Conservation (phyloP, 208 protist species). For the Leishmania mexicana region DNA sequence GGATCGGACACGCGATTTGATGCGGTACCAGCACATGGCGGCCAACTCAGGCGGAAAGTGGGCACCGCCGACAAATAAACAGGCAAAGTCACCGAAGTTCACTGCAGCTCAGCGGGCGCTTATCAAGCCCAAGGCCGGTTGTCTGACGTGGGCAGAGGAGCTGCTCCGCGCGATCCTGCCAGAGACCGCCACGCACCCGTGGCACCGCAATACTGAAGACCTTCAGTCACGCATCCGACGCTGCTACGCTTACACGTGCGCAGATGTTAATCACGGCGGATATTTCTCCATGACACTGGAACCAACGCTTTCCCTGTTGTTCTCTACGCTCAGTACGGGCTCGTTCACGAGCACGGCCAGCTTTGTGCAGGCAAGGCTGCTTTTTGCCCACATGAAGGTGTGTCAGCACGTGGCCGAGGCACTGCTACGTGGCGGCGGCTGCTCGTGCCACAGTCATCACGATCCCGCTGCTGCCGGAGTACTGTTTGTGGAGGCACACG, state of each 20-base stretch:
- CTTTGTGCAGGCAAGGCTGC: not conserved
- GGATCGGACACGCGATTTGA: not conserved
- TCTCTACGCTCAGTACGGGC: not conserved
- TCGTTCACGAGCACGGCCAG: constrained; percentile 2
- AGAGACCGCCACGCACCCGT: not conserved
- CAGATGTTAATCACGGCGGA: constrained; percentile 17
- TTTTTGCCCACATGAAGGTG: constrained; percentile 29
- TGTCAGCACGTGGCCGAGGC: constrained; percentile 28
- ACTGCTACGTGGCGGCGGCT: not conserved
- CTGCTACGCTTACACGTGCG: constrained; percentile 24
- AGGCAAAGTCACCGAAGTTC: not conserved
- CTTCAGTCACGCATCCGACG: constrained; percentile 24
- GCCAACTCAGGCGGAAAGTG: not conserved
- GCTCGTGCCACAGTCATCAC: constrained; percentile 4
- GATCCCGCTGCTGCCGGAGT: not conserved
- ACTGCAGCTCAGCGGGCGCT: not conserved
- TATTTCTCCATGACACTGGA: constrained; percentile 17
- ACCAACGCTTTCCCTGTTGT: not conserved
- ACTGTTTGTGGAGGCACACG: constrained; percentile 27
- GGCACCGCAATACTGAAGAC: not conserved
- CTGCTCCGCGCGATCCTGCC: constrained; percentile 11
- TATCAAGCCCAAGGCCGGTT: not conserved
- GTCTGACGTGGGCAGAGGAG: constrained; percentile 18
- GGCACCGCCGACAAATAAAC: not conserved
- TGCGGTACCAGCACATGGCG: not conserved